Conservation (phyloP, 768 basidiomycete genomes). For the Baorangia bicolor region DNA sequence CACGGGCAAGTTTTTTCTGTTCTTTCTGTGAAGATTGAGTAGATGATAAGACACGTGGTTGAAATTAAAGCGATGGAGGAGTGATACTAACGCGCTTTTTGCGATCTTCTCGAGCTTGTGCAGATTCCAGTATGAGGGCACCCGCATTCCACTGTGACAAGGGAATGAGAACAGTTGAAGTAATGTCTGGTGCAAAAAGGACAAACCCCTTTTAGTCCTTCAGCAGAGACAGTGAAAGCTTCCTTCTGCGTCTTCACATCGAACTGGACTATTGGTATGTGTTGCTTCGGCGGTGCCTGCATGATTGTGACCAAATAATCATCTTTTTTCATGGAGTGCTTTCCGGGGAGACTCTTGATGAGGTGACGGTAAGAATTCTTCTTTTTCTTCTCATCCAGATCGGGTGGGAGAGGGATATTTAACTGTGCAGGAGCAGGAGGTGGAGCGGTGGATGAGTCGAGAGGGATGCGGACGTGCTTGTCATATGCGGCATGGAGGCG, state of each 20-base stretch:
- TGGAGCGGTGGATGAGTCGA: slow-evolving; percentile 19
- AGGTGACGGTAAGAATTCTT: slow-evolving; percentile 77
- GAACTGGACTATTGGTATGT: slow-evolving; percentile 58
- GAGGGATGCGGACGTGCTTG: slow-evolving; percentile 68
- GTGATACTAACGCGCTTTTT: slow-evolving; percentile 64
- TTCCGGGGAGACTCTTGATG: slow-evolving; percentile 74
- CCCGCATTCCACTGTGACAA: slow-evolving; percentile 62
- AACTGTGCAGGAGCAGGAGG: slow-evolving; percentile 32
- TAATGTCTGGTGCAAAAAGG: slow-evolving; percentile 12
- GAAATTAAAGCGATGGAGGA: neutral
- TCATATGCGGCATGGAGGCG: slow-evolving; percentile 73
- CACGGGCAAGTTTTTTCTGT: slow-evolving; percentile 64
- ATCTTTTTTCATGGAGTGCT: slow-evolving; percentile 81
- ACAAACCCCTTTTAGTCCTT: slow-evolving; percentile 72
- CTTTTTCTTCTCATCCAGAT: slow-evolving; percentile 63
- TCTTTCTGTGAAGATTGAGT: slow-evolving; percentile 53
- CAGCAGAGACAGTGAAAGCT: slow-evolving; percentile 70
- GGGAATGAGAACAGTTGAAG: slow-evolving; percentile 9
- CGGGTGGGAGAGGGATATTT: slow-evolving; percentile 48
- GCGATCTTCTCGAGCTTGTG: slow-evolving; percentile 74
- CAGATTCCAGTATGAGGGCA: slow-evolving; percentile 60
- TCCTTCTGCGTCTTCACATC: slow-evolving; percentile 67
- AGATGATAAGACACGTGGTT: slow-evolving; percentile 13
- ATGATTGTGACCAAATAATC: slow-evolving; percentile 67
- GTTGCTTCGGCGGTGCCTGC: slow-evolving; percentile 69